Conservation (phyloP, 306 rosid species). For the Albizia julibrissin region DNA sequence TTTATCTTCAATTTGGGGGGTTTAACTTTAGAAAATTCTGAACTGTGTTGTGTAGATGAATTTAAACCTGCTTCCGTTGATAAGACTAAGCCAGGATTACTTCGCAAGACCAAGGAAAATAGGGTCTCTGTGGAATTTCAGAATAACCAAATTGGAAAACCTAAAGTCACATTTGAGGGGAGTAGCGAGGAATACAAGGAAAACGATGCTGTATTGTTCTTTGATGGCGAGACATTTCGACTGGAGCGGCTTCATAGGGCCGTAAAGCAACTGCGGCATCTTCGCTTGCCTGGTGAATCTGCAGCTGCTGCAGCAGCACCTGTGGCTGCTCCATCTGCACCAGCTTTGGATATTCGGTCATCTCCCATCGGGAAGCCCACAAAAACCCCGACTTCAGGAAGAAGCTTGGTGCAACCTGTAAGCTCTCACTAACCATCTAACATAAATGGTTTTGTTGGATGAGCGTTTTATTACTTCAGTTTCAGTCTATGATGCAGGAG, state of each 20-base stretch:
- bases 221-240: constrained; percentile 76
- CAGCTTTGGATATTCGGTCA: constrained; percentile 58
- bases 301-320: constrained; percentile 40
- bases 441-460: constrained; percentile 9
- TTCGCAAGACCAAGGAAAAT: constrained; percentile 82
- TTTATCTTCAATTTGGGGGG: background rate
- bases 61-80: constrained; percentile 94
- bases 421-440: constrained; percentile 28
- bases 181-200: constrained; percentile 85
- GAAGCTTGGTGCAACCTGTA: constrained; percentile 64
- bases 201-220: constrained; percentile 83
- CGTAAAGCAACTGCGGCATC: constrained; percentile 82
- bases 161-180: constrained; percentile 88
- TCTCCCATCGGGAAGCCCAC: constrained; percentile 67
- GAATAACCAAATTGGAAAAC: constrained; percentile 87
- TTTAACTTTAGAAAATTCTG: constrained; percentile 26
- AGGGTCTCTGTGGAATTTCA: constrained; percentile 83
- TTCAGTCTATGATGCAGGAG: constrained; percentile 14
- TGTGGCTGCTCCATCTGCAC: constrained; percentile 43
- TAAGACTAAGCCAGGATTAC: constrained; percentile 68
- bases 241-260: constrained; percentile 79
- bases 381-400: constrained; percentile 45
- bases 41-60: constrained; percentile 61
- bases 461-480: background rate
- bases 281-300: constrained; percentile 84